These are phyloP conservation scores for Phoma sp. DNA, from an alignment of 2,329 filamentous ascomycete genomes.

Conservation along the genomic window DNA sequence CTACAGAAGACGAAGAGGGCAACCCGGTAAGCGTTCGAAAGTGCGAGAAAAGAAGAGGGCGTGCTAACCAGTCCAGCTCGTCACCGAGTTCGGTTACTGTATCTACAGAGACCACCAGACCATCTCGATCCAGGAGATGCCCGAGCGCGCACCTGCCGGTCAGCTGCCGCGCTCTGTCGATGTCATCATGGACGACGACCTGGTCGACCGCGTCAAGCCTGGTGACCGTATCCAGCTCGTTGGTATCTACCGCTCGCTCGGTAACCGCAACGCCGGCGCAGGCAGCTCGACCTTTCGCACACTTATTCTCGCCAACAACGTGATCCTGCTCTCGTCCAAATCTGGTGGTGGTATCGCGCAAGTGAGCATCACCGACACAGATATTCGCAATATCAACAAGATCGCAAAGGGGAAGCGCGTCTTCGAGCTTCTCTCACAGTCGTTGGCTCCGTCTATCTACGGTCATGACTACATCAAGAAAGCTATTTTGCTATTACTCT, in stretches of 20 bases:
- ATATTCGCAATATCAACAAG: slow-evolving; percentile 99
- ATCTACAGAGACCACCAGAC: slow-evolving; percentile 97
- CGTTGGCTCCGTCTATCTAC: slow-evolving; percentile 93
- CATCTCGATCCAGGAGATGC: slow-evolving; percentile 99
- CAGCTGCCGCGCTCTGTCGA: slow-evolving; percentile 95
- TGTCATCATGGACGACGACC: slow-evolving; percentile 94
- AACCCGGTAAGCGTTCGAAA: slow-evolving; percentile 67
- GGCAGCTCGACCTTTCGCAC: slow-evolving; percentile 96
- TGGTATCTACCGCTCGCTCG: slow-evolving; percentile 92
- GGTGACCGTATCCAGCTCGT: slow-evolving; percentile 96
- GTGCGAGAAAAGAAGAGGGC: too few relatives aligned
- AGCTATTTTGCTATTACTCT: slow-evolving; percentile 91
- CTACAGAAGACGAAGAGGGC: slow-evolving; percentile 89
- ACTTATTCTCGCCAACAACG: slow-evolving; percentile 89
- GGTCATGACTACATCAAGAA: slow-evolving; percentile 98
- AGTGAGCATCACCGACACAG: slow-evolving; percentile 90
- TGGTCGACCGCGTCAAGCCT: slow-evolving; percentile 93
- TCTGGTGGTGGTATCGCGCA: slow-evolving; percentile 93
- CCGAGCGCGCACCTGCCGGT: slow-evolving; percentile 91
- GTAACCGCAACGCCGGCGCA: slow-evolving; percentile 89
- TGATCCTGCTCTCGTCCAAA: slow-evolving; percentile 94
- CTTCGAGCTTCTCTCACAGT: slow-evolving; percentile 91
- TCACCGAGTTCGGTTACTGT: slow-evolving; percentile 95
- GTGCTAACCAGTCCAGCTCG: slow-evolving; percentile 58
- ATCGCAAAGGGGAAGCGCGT: slow-evolving; percentile 92